Base-by-base conservation (phyloP, 2,329 filamentous ascomycete species). In the Diplocarpon rosae region DNA sequence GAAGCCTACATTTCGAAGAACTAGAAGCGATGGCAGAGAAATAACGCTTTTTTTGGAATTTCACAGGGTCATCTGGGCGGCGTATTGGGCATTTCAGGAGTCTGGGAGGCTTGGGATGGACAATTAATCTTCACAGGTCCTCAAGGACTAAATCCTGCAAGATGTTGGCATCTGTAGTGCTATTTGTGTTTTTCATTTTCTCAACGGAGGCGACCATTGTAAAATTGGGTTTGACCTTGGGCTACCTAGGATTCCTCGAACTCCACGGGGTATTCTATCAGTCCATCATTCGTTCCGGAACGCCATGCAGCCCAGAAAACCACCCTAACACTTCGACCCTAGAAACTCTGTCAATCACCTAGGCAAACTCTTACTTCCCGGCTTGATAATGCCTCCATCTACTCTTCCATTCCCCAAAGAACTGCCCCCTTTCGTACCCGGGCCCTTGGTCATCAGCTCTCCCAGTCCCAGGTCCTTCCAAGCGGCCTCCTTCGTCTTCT, bases 391-490 rank as follows among this genome's bases (percentile, higher is more conserved):
- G n/a, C 41, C 42, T 14, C 16, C 30, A 31, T 42, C 35, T 9
- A 30, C 33, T 15, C 24, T 9, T 17, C 34, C 32, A 20, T 38
- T 14, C 37, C 72, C 33, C 68, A 72, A 76, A 88, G 79, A 57
- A 13, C 32, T 12, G 12, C 39, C 48, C 34, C 35, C 29, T 12
- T 28, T 43, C 5, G 32, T 37, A 37, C 33, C 49, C 3, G 56
- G 76, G 0, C 78, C 83, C 49, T 75, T 73, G 32, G 68, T 72
- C 76, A 89, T 80, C 57, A 92, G 67, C 46, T 78, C 75, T 5
- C 70, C 71, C n/a, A 92, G 67, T 0, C 84, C 83, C 6, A 90
- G 66, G 59, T 92, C 85, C 60, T 81, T 82, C 85, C 85, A 93
- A 7, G 78, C 79, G 1, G 82, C 72, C 65, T 88, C 83, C 56